Evolutionary conservation across 257 asterid genomes (phyloP).

Genomic region (Penstemon newberryi): DNA sequence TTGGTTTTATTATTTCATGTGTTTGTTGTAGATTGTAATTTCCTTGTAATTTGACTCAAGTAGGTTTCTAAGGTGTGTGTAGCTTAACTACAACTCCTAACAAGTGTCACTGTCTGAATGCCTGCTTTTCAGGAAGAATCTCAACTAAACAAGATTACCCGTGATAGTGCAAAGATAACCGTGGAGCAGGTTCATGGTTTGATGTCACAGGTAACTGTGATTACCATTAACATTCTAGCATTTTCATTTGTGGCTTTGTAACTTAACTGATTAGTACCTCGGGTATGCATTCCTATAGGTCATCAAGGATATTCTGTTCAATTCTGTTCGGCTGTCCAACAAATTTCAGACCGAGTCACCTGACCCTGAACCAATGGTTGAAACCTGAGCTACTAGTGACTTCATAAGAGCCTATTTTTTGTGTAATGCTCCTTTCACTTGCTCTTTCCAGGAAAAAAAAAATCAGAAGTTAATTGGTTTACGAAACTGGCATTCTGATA

Average conservation of each 20-base stretch:
- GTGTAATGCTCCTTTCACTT: neutral
- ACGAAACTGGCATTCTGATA: too few relatives aligned
- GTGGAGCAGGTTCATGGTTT: constrained; percentile 98
- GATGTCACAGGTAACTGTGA: constrained; percentile 85
- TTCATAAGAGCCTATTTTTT: neutral
- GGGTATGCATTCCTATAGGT: constrained; percentile 48
- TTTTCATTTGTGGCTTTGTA: neutral
- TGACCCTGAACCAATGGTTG: constrained; percentile 90
- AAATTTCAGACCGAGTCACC: constrained; percentile 55
- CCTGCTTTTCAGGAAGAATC: constrained; percentile 81
- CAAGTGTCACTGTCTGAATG: neutral
- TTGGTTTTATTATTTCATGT: constrained; percentile 3
- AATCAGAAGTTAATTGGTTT: too few relatives aligned
- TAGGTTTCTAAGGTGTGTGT: neutral
- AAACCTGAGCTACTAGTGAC: constrained; percentile 43
- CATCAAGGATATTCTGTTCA: constrained; percentile 90
- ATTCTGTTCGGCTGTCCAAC: constrained; percentile 71
- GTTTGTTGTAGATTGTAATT: neutral
- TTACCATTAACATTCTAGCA: neutral
- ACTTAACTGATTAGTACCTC: neutral
- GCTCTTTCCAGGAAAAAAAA: neutral
- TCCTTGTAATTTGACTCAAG: constrained; percentile 3
- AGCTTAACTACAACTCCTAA: constrained; percentile 5
- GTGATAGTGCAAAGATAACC: constrained; percentile 91
- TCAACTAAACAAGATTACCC: constrained; percentile 87